These are phyloP conservation scores for Cryptococcus sp. DNA, from an alignment of 1,284 basidiomycete genomes.

Conservation along the genomic window DNA sequence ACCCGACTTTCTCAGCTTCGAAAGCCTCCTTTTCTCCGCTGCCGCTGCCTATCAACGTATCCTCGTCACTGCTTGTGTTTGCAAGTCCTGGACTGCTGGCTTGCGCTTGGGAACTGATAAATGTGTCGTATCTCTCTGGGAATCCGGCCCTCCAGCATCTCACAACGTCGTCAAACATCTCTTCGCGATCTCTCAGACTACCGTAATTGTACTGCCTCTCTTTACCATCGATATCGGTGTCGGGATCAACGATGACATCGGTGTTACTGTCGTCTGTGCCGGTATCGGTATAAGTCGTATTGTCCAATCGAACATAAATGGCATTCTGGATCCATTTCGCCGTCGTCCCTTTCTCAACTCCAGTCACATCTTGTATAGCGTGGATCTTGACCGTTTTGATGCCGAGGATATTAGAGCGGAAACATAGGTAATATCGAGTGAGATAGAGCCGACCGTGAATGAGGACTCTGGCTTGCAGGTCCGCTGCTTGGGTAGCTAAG, in stretches of 20 bases:
- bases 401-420: constrained; percentile 34
- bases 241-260: too few relatives aligned
- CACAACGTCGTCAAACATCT: constrained; percentile 21
- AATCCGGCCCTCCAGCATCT: constrained; percentile 21
- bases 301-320: constrained; percentile 17
- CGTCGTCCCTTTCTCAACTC: constrained; percentile 27
- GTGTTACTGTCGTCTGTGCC: too few relatives aligned
- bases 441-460: constrained; percentile 32
- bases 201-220: constrained; percentile 22
- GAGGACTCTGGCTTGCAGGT: constrained; percentile 26
- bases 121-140: constrained; percentile 19
- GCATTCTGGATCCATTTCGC: constrained; percentile 39
- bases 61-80: neutral
- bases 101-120: neutral
- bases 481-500: constrained; percentile 28
- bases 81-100: neutral
- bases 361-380: constrained; percentile 15
- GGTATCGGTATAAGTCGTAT: neutral
- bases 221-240: neutral
- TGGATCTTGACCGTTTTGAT: constrained; percentile 23
- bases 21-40: neutral
- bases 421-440: constrained; percentile 29
- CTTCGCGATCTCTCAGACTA: constrained; percentile 28
- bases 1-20: neutral
- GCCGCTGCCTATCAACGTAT: neutral